Conservation (phyloP, 73 alveolate genomes). For the Paramecium tetraurelia region DNA sequence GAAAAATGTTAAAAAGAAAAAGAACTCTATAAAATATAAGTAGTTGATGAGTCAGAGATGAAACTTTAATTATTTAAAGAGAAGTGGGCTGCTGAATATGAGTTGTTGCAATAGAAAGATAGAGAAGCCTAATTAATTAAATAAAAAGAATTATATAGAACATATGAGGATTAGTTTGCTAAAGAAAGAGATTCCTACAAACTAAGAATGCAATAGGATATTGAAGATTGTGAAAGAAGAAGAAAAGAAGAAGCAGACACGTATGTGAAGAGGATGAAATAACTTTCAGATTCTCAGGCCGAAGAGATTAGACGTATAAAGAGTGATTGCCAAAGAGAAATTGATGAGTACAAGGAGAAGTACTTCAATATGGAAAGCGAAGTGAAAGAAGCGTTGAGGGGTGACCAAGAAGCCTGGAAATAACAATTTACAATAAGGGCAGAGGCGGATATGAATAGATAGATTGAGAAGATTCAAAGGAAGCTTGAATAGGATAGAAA, state of each 20-base stretch:
- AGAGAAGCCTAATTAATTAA: slow-evolving; percentile 66
- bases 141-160: slow-evolving; percentile 69
- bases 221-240: slow-evolving; percentile 48
- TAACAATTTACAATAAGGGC: slow-evolving; percentile 7
- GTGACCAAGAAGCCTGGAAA: slow-evolving; percentile 60
- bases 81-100: slow-evolving; percentile 81
- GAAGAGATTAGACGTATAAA: slow-evolving; percentile 55
- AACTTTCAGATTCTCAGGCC: slow-evolving; percentile 34
- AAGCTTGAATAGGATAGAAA: slow-evolving; percentile 64
- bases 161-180: slow-evolving; percentile 73
- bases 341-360: slow-evolving; percentile 62
- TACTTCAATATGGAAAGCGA: slow-evolving; percentile 43
- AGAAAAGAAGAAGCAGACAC: slow-evolving; percentile 61
- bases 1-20: slow-evolving; percentile 76
- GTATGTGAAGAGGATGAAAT: slow-evolving; percentile 47
- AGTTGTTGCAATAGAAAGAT: slow-evolving; percentile 84
- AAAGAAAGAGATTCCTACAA: slow-evolving; percentile 83
- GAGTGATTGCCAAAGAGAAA: slow-evolving; percentile 36
- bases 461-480: slow-evolving; percentile 41
- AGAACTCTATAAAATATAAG: slow-evolving; percentile 67
- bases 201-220: slow-evolving; percentile 61
- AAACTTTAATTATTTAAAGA: slow-evolving; percentile 79
- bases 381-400: slow-evolving; percentile 54
- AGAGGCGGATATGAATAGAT: slow-evolving; percentile 57
- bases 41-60: slow-evolving; percentile 81